These are phyloP conservation scores for Fraxinus floribunda DNA, from an alignment of 305 asterid genomes.

Conservation along the genomic window DNA sequence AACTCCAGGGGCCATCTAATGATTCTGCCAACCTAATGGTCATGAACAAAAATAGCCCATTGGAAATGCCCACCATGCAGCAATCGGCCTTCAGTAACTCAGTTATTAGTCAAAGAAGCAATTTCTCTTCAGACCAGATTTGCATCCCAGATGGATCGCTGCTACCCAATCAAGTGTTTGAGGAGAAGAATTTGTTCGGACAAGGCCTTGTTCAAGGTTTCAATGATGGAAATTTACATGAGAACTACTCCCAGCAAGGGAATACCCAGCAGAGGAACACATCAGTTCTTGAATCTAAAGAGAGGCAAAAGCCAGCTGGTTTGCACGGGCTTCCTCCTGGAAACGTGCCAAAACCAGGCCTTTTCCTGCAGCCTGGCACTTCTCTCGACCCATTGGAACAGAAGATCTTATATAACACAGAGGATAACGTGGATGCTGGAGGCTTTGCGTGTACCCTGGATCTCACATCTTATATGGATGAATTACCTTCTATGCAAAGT, in stretches of 20 bases:
- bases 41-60: conserved; percentile 30
- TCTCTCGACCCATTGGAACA: conserved; percentile 69
- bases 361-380: conserved; percentile 22
- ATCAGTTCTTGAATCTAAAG: conserved; percentile 27
- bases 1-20: conserved; percentile 44
- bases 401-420: conserved; percentile 57
- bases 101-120: conserved; percentile 29
- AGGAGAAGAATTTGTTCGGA: conserved; percentile 44
- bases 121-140: conserved; percentile 30
- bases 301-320: conserved; percentile 29
- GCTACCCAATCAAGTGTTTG: conserved; percentile 33
- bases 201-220: conserved; percentile 38
- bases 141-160: conserved; percentile 29
- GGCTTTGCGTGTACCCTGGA: conserved; percentile 38
- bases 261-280: conserved; percentile 29
- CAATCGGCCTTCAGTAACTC: conserved; percentile 38
- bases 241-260: conserved; percentile 39
- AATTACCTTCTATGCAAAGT: conserved; percentile 51
- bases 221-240: conserved; percentile 30
- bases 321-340: conserved; percentile 24
- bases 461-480: conserved; percentile 29
- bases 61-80: conserved; percentile 35
- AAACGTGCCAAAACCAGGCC: conserved; percentile 23
- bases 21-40: conserved; percentile 30
- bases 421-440: conserved; percentile 34